phyloP scores from a whole-genome alignment of 108 stramenopile species.

The Cyclostephanos invisitatus region DNA sequence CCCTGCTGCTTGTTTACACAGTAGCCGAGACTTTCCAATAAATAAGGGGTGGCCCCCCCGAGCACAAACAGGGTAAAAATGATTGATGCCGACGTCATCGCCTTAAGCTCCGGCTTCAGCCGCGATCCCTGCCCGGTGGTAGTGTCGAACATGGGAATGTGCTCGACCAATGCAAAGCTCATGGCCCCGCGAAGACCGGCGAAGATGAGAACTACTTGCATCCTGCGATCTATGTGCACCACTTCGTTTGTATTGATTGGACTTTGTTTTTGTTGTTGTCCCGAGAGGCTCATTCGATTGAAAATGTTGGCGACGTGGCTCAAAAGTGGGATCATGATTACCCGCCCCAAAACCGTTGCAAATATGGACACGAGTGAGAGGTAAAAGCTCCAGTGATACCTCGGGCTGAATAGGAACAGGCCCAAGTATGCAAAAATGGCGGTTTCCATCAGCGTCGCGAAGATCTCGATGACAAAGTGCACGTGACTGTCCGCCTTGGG shows the following conservation, averaged over 20 bases:
- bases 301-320: constrained; percentile 69
- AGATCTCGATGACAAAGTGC: constrained; percentile 81
- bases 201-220: constrained; percentile 87
- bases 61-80: constrained; percentile 85
- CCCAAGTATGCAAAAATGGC: constrained; percentile 92
- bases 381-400: constrained; percentile 78
- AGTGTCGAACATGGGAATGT: constrained; percentile 82
- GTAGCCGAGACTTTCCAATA: constrained; percentile 74
- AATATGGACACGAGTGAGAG: constrained; percentile 70
- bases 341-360: constrained; percentile 72
- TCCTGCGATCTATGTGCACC: constrained; percentile 72
- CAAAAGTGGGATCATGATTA: constrained; percentile 80
- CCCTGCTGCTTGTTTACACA: constrained; percentile 29
- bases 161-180: constrained; percentile 89
- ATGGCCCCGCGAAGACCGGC: constrained; percentile 89
- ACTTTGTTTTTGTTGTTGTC: constrained; percentile 21
- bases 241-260: constrained; percentile 37
- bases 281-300: constrained; percentile 54
- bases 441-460: constrained; percentile 88
- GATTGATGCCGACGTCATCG: constrained; percentile 88
- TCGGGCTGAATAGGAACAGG: constrained; percentile 80
- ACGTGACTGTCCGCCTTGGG: constrained; percentile 61
- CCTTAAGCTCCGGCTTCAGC: constrained; percentile 86
- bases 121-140: constrained; percentile 77
- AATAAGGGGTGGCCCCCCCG: constrained; percentile 79